Base-by-base conservation (phyloP, 2,329 filamentous ascomycete species). In the Drechmeria coniospora region DNA sequence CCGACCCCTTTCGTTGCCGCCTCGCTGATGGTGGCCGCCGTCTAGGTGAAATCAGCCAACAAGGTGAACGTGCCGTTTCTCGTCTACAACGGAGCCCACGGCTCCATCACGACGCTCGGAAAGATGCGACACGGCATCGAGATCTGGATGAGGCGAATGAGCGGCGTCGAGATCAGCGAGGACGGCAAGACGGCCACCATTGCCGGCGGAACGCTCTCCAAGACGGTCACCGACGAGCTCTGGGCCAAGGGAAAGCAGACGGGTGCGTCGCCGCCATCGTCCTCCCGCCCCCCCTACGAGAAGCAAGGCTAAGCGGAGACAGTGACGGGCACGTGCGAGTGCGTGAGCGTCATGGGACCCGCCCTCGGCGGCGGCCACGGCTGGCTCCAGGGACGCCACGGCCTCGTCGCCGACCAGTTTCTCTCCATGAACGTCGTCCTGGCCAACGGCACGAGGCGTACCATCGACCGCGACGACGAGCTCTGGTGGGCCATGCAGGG, bases 301-400 rank as follows among this genome's bases (percentile, higher is more conserved):
- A n/a, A n/a, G n/a, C n/a, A n/a, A n/a, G n/a, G n/a, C n/a, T n/a
- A n/a, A n/a, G n/a, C n/a, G n/a, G n/a, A n/a, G n/a, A n/a, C n/a
- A n/a, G 60, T 62, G 2, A 63, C 59, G 8, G 62, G 62, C 21
- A 57, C 53, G 7, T 71, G 66, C 37, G 63, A 67, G 43, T 69
- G 64, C 34, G 58, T 63, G 28, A 57, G 63, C 28, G 40, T 52
- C 15, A 36, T 63, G 3, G 63, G 59, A 0, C 65, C 63, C 0
- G 63, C 51, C 0, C 56, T 74, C 0, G 69, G 70, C 3, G 70
- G 70, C 30, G 68, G 70, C 4, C 61, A 68, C 42, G 67, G 68
- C 18, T 56, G 55, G 47, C 55, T 67, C 5, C 60, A 68, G 40
- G 65, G 68, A 1, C 56, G 51, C 17, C 48, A 70, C 32, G 67